Evolutionary conservation across 2,329 filamentous ascomycete genomes (phyloP), one percentile per base, ranked within the genome.

Genomic region (Diaporthe sp.): DNA sequence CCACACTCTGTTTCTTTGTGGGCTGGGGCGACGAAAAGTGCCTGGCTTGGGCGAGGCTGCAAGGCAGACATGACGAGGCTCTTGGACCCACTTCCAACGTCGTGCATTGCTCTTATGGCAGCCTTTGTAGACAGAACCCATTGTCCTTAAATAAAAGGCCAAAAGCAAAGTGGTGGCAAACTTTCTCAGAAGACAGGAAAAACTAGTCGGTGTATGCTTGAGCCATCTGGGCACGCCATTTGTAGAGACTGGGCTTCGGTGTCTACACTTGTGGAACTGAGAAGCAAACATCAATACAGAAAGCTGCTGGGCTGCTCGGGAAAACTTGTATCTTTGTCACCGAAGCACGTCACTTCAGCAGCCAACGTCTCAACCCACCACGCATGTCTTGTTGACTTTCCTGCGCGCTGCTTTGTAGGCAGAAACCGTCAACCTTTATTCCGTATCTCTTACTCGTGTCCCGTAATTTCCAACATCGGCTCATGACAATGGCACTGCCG

Each of bases 401-500:
- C 57, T 25, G 22, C 22, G 19, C 6, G 17, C 4, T 58, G 19
- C 10, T 37, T 2, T 25, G 10, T 59, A 12, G 28, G 17, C 31
- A 22, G 17, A 31, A 57, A 10, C 55, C 19, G 15, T 5, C 53
- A 28, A 4, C 25, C 1, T 31, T 8, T 10, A 17, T 31, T 19
- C 4, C 51, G 19, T 19, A 19, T 13, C 55, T 4, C 8, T n/a
- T n/a, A 4, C 1, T 34, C 31, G 2, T 22, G 4, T 46, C 2
- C 19, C 17, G 3, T 4, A 7, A n/a, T 22, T n/a, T 34, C 1
- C 7, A n/a, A n/a, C 10, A 12, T 4, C 17, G 22, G 0, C 13
- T 3, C 8, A 44, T 8, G 15, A 44, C 0, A 4, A 62, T 62
- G 59, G 39, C 59, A 9, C 22, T 15, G 3, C 59, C 25, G 19